Conservation (phyloP, 345 rosid species). For the Eucalyptus sp. region DNA sequence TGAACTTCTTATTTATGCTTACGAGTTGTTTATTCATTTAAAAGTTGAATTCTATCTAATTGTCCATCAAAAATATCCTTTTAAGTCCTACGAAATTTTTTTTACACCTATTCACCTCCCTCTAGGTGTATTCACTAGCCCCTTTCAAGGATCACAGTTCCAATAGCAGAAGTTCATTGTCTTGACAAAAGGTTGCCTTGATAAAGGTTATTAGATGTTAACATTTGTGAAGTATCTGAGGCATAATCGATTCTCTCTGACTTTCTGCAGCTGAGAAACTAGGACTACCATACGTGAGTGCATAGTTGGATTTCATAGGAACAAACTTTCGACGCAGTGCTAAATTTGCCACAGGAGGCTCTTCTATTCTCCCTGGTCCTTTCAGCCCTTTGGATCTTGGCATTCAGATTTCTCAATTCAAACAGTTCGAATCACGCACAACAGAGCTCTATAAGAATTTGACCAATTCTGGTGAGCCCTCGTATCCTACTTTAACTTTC, state of each 20-base stretch:
- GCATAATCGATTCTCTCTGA: neutral
- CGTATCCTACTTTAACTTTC: neutral
- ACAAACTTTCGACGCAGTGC: slow-evolving; percentile 44
- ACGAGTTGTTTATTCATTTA: too few species aligned
- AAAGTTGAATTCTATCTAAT: too few species aligned
- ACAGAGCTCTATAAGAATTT: slow-evolving; percentile 22
- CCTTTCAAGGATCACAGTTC: too few species aligned
- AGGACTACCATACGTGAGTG: slow-evolving; percentile 37
- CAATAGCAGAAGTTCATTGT: neutral
- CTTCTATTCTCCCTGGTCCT: slow-evolving; percentile 44
- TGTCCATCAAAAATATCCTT: too few species aligned
- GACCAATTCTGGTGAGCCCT: slow-evolving; percentile 11
- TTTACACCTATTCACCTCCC: too few species aligned
- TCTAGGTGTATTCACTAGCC: too few species aligned
- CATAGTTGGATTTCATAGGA: slow-evolving; percentile 56
- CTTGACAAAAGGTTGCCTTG: neutral
- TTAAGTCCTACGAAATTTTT: too few species aligned
- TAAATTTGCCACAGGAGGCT: slow-evolving; percentile 58
- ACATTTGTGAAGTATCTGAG: neutral
- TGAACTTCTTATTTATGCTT: too few species aligned
- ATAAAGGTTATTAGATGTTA: neutral
- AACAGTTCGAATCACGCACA: slow-evolving; percentile 43
- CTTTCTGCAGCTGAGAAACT: slow-evolving; percentile 39
- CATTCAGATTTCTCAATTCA: slow-evolving; percentile 43
- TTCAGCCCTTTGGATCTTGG: slow-evolving; percentile 57